These are phyloP conservation scores for Umbelopsis ramanniana DNA, from an alignment of 192 early-diverging fungal species.

Conservation along the genomic window DNA sequence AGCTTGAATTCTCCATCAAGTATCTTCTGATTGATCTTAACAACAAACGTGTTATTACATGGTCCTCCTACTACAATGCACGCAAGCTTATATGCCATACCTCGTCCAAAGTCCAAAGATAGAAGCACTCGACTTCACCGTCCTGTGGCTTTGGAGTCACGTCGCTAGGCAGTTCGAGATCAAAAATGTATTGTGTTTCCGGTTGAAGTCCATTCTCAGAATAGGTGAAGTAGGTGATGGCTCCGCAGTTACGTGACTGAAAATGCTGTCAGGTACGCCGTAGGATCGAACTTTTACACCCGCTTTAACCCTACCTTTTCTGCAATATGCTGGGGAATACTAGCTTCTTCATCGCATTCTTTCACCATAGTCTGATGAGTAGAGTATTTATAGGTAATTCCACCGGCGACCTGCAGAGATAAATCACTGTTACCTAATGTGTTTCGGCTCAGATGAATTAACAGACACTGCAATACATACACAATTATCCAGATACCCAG, in stretches of 20 bases:
- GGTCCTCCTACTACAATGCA: not conserved
- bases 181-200: constrained; percentile 87
- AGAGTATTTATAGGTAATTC: constrained; percentile 66
- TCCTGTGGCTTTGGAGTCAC: constrained; percentile 74
- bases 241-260: constrained; percentile 51
- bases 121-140: constrained; percentile 84
- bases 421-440: not conserved
- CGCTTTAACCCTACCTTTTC: constrained; percentile 25
- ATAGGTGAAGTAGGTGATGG: constrained; percentile 71
- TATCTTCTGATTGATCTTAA: constrained; percentile 41
- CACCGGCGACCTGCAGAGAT: constrained; percentile 66
- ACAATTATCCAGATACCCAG: constrained; percentile 79
- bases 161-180: constrained; percentile 71
- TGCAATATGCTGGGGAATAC: constrained; percentile 62
- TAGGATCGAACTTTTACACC: not conserved
- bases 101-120: constrained; percentile 70
- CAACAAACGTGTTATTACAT: not conserved
- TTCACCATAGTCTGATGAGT: constrained; percentile 73
- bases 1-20: constrained; percentile 75
- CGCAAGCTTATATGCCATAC: constrained; percentile 39
- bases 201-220: constrained; percentile 72
- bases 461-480: constrained; percentile 44
- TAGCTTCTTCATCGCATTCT: constrained; percentile 92
- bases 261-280: not conserved
- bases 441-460: not conserved